Conservation (phyloP, 2,329 filamentous ascomycete species). For the Aspergillus pseudoviridinutans region DNA sequence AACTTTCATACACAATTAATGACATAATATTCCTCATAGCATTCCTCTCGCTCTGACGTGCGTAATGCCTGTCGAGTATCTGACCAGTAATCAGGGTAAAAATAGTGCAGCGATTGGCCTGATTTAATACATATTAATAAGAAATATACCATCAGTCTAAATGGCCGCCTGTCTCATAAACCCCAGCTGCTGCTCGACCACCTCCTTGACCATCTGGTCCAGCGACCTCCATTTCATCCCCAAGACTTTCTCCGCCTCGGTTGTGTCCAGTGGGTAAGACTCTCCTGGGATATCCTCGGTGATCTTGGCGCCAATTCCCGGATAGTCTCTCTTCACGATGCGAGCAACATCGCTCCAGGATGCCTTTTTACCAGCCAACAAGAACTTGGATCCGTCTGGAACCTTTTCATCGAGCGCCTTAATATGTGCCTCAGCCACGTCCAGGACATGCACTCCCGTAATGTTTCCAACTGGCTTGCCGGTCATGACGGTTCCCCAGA, state of each 20-base stretch:
- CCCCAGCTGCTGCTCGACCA: conserved; percentile 15
- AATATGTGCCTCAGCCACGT: conserved; percentile 20
- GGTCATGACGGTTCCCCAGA: conserved; percentile 5
- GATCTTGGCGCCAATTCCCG: conserved; percentile 3
- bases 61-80: too few species aligned
- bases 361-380: conserved; percentile 5
- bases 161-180: not conserved
- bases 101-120: too few species aligned
- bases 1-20: too few species aligned
- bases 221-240: conserved; percentile 7
- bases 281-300: not conserved
- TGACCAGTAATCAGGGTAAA: too few species aligned
- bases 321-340: conserved; percentile 10
- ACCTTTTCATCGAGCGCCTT: conserved; percentile 5
- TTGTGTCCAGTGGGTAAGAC: conserved; percentile 1
- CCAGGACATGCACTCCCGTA: conserved; percentile 16
- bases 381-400: conserved; percentile 8
- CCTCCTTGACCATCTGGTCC: conserved; percentile 11
- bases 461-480: conserved; percentile 4
- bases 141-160: not conserved
- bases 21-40: too few species aligned
- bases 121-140: not conserved
- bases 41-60: too few species aligned
- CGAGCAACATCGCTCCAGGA: conserved; percentile 12
- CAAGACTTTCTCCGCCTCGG: conserved; percentile 10